Conservation (phyloP, 1,284 basidiomycete species). For the Lentinus polychrous region DNA sequence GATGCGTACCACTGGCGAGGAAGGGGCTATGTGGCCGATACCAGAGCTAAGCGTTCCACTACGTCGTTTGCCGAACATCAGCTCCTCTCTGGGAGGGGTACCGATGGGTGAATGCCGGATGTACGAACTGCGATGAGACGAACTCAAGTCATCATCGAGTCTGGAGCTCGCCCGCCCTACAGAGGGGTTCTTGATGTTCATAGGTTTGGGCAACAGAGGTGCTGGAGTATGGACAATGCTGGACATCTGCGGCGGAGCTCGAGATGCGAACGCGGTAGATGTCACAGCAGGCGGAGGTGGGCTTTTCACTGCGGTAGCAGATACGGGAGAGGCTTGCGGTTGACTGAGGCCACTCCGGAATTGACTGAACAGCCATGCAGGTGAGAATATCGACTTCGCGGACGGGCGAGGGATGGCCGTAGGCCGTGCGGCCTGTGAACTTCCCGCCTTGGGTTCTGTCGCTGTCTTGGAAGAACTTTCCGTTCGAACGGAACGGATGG, state of each 20-base stretch:
- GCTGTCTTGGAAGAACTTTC: conserved; percentile 26
- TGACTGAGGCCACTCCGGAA: conserved; percentile 59
- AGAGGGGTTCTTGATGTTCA: conserved; percentile 46
- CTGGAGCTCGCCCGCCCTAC: conserved; percentile 31
- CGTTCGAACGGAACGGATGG: conserved; percentile 50
- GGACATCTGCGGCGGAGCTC: conserved; percentile 6
- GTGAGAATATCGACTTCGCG: conserved; percentile 53
- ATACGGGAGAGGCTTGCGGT: conserved; percentile 49
- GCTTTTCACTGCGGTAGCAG: conserved; percentile 35
- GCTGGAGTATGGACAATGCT: conserved; percentile 5
- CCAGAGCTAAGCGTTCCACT: conserved; percentile 35
- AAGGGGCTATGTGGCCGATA: conserved; percentile 38
- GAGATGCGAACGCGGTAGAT: conserved; percentile 15
- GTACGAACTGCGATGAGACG: conserved; percentile 36
- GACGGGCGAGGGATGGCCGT: conserved; percentile 29
- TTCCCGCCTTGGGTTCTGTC: conserved; percentile 19
- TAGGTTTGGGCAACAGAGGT: conserved; percentile 33
- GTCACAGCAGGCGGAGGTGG: conserved; percentile 12
- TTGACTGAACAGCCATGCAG: conserved; percentile 70
- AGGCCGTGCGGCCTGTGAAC: conserved; percentile 16
- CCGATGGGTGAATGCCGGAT: conserved; percentile 54
- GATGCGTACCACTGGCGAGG: conserved; percentile 40
- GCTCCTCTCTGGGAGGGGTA: conserved; percentile 61
- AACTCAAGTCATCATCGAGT: conserved; percentile 50
- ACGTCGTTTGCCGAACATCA: conserved; percentile 48